Base-by-base conservation (phyloP, 495 filamentous ascomycete species). In the Friedmanniomyces simplex region DNA sequence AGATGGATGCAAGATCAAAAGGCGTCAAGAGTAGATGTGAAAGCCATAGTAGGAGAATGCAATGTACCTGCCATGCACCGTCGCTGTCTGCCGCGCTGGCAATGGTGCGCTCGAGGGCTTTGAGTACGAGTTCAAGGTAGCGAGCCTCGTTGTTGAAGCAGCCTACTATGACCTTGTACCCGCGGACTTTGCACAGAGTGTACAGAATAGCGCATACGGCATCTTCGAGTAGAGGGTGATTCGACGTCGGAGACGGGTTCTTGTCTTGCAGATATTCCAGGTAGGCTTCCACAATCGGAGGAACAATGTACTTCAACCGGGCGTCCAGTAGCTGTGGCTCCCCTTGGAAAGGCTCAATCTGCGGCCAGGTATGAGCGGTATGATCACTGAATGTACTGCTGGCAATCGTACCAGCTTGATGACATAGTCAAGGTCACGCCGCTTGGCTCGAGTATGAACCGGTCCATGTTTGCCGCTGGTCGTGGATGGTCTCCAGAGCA, bases 311-410 rank as follows among this genome's bases (percentile, higher is more conserved):
- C 56, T 83, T 79, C 45, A 99, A 78, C 67, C 93, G 76, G 0
- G 89, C 84, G 70, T 99, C 93, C n/a, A 99, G 80, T 4, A 99
- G 80, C 67, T 99, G 93, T 20, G 93, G 91, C 63, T 88, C 85
- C 73, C 96, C 93, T 76, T 96, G 93, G 66, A 97, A 97, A 36
- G 85, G 88, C 58, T 95, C 89, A 30, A 98, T 77, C 76, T 95
- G 70, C 70, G 52, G 24, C 55, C 61, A 34, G 57, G 50, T 47
- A 65, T 66, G 43, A 56, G 52, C 36, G 1, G 14, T 7, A 37
- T 34, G 2, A 8, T 22, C 13, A 34, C 49, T 10, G 6, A 10
- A 32, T 3, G 13, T 5, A 16, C 24, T 24, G 10, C 4, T 34
- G 2, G 11, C 28, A 26, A 11, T 50, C 37, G 50, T 60, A 71